Base-by-base conservation (phyloP, 1,284 basidiomycete species). In the Papiliotrema laurentii region DNA sequence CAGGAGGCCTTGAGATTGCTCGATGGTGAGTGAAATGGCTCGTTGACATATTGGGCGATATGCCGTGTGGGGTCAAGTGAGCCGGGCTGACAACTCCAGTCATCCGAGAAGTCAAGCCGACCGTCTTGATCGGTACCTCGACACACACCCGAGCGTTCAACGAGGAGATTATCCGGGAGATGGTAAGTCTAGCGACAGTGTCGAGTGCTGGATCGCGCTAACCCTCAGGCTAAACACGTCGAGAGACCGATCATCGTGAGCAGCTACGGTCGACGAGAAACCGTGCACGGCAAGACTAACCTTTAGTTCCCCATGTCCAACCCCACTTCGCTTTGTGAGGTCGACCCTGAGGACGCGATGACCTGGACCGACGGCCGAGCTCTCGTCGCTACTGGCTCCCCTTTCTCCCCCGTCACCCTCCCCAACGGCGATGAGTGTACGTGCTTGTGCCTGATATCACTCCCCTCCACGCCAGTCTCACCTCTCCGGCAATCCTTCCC, bases 51-150 rank as follows among this genome's bases (percentile, higher is more conserved):
- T 22, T 30, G 30, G 35, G n/a, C n/a, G n/a, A n/a, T n/a, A n/a
- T n/a, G n/a, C n/a, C 38, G 10, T 30, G 36, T 24, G 24, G 2
- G 1, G n/a, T 34, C 5, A 16, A 35, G 27, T 11, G 16, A n/a
- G 18, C 30, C 5, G 24, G n/a, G 24, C 43, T 26, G 54, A 27
- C 18, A n/a, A n/a, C 7, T 31, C 9, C 85, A 54, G 84, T 86
- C 10, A 80, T 91, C 55, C 79, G 79, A 70, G 76, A 79, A 49
- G 80, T 87, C 45, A 80, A 79, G 63, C 83, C 83, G 34, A 91
- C 88, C 0, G 80, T 90, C 18, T 70, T 91, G 26, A 88, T 92
- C 59, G 91, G 90, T 45, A 87, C 86, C 53, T 90, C 86, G 41
- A 93, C 90, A 0, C 78, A 82, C 39, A 79, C 80, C 6, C 84